phyloP scores from a whole-genome alignment of 305 asterid genomes.

The Solanum aculeatissimum region DNA sequence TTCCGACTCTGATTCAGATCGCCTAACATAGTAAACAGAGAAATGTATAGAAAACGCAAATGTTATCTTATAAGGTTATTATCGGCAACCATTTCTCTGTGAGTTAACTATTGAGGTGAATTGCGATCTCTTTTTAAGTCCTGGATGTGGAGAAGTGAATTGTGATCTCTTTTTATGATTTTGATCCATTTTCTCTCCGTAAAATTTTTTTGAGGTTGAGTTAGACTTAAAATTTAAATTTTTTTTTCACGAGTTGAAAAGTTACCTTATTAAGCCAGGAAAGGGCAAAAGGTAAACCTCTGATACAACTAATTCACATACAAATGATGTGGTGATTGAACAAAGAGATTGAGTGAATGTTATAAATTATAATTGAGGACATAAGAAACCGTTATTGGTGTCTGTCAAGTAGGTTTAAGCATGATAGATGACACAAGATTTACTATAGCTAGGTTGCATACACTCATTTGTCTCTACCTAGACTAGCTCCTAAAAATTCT shows the following conservation, averaged over 20 bases:
- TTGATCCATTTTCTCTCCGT: no score
- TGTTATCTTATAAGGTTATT: neutral
- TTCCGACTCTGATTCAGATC: neutral
- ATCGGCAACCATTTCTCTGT: fast-evolving
- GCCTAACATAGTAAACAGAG: neutral
- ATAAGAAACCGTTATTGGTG: constrained; percentile 6
- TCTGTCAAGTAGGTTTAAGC: constrained; percentile 38
- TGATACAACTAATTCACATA: neutral
- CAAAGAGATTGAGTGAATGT: neutral
- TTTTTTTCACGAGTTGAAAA: neutral
- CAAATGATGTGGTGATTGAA: neutral
- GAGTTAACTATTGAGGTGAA: neutral
- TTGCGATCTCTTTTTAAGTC: neutral
- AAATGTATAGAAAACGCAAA: neutral
- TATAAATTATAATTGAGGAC: neutral
- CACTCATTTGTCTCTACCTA: neutral
- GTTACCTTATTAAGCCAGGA: neutral
- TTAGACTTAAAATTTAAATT: no score
- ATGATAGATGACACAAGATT: constrained; percentile 31
- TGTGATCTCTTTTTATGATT: neutral
- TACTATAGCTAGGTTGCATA: neutral
- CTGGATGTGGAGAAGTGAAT: no score
- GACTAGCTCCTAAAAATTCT: constrained; percentile 4
- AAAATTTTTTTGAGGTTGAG: no score
- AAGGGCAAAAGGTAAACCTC: neutral